phyloP scores from a whole-genome alignment of 1,284 basidiomycete species.

The Ceratobasidium papillatum region DNA sequence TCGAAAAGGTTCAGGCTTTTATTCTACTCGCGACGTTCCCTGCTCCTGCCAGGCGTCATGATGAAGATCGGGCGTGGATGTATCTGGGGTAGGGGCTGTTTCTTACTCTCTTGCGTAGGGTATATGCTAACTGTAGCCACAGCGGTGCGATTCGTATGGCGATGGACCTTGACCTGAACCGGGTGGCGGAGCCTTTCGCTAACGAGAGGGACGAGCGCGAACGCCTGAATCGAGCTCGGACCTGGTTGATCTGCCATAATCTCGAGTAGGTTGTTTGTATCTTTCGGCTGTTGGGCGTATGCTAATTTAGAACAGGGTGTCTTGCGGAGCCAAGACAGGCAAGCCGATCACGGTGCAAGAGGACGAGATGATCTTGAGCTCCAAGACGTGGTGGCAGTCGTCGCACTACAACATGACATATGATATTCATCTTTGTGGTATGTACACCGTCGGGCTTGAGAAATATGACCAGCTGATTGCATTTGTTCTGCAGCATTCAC shows the following conservation, averaged over 20 bases:
- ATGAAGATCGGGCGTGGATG: slow-evolving; percentile 26
- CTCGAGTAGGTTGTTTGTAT: slow-evolving; percentile 11
- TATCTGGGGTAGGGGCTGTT: slow-evolving; percentile 11
- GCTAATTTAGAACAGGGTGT: slow-evolving; percentile 2
- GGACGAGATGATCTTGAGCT: slow-evolving; percentile 17
- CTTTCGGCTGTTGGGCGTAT: too few species aligned
- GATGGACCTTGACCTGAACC: slow-evolving; percentile 28
- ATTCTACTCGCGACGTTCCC: slow-evolving; percentile 31
- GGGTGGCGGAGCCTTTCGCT: neutral
- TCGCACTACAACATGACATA: neutral
- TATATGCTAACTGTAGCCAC: neutral
- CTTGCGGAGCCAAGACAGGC: slow-evolving; percentile 17
- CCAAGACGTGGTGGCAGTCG: slow-evolving; percentile 32
- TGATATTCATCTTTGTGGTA: slow-evolving; percentile 39
- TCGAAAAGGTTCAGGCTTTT: slow-evolving; percentile 37
- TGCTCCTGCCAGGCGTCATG: slow-evolving; percentile 6
- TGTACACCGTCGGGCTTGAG: neutral
- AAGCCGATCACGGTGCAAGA: slow-evolving; percentile 26
- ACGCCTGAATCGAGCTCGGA: slow-evolving; percentile 15
- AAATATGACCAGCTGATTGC: neutral
- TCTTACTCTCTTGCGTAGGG: neutral
- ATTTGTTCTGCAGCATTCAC: slow-evolving; percentile 20
- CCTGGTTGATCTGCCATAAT: slow-evolving; percentile 35
- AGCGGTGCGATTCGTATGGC: slow-evolving; percentile 28
- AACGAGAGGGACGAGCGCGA: slow-evolving; percentile 30